These are phyloP conservation scores for Teunomyces kruisii DNA, from an alignment of 805 yeast species.

Conservation along the genomic window DNA sequence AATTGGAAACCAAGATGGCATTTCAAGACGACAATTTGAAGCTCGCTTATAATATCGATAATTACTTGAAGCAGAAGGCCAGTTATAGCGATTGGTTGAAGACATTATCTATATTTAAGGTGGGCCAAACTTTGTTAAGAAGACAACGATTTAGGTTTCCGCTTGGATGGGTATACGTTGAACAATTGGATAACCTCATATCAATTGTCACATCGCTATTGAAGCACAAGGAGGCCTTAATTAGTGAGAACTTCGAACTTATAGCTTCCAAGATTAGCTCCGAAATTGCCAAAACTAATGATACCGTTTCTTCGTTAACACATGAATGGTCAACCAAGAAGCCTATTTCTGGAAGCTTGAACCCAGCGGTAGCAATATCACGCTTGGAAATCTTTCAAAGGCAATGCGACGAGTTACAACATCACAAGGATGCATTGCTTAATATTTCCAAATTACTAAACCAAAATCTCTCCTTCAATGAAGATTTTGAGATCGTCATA, in stretches of 20 bases:
- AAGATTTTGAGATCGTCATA: conserved; percentile 27
- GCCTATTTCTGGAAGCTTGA: conserved; percentile 44
- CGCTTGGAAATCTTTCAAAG: conserved; percentile 28
- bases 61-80: conserved; percentile 11
- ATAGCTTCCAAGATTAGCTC: conserved; percentile 41
- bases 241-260: conserved; percentile 43
- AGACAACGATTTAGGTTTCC: conserved; percentile 51
- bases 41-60: conserved; percentile 40
- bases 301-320: conserved; percentile 25
- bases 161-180: conserved; percentile 56
- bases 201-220: conserved; percentile 41
- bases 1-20: conserved; percentile 30
- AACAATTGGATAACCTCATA: conserved; percentile 58
- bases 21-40: conserved; percentile 36
- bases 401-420: conserved; percentile 10
- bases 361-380: conserved; percentile 46
- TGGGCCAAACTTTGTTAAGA: conserved; percentile 37
- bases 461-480: conserved; percentile 27
- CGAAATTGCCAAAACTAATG: conserved; percentile 38
- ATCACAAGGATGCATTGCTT: conserved; percentile 16
- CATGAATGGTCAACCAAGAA: conserved; percentile 50
- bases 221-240: conserved; percentile 27
- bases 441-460: conserved; percentile 27
- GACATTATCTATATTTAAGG: conserved; percentile 10
- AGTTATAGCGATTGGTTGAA: conserved; percentile 15